phyloP scores from a whole-genome alignment of 176 grass and related monocot genomes.

The Ensete ventricosum region DNA sequence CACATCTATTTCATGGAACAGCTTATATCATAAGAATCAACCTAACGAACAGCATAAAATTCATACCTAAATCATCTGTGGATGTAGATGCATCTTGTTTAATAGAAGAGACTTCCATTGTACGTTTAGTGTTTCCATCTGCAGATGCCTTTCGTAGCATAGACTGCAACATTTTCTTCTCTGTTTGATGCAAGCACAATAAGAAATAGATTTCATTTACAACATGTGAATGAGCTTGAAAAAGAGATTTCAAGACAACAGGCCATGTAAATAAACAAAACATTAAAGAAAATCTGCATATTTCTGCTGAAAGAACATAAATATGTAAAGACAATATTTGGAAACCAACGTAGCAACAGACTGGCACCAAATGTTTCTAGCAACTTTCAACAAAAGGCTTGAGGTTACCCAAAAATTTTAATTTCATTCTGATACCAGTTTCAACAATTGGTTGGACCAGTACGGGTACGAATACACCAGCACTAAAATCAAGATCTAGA shows the following conservation, averaged over 20 bases:
- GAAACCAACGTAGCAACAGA: too few relatives aligned
- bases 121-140: constrained; percentile 38
- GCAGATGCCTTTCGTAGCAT: constrained; percentile 74
- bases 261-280: too few relatives aligned
- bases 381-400: too few relatives aligned
- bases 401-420: not conserved
- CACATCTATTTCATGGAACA: not conserved
- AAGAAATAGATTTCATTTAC: not conserved
- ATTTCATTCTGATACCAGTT: not conserved
- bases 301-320: not conserved
- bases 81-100: constrained; percentile 78
- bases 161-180: constrained; percentile 75
- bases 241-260: not conserved
- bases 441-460: too few relatives aligned
- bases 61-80: constrained; percentile 79
- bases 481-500: too few relatives aligned
- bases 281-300: not conserved
- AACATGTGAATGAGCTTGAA: not conserved
- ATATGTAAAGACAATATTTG: too few relatives aligned
- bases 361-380: too few relatives aligned
- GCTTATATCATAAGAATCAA: not conserved
- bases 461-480: too few relatives aligned
- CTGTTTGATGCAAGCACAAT: constrained; percentile 36
- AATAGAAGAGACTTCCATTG: constrained; percentile 33
- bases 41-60: not conserved